phyloP scores from a whole-genome alignment of 2,329 filamentous ascomycete genomes.

The Phyllosticta citrichinensis region DNA sequence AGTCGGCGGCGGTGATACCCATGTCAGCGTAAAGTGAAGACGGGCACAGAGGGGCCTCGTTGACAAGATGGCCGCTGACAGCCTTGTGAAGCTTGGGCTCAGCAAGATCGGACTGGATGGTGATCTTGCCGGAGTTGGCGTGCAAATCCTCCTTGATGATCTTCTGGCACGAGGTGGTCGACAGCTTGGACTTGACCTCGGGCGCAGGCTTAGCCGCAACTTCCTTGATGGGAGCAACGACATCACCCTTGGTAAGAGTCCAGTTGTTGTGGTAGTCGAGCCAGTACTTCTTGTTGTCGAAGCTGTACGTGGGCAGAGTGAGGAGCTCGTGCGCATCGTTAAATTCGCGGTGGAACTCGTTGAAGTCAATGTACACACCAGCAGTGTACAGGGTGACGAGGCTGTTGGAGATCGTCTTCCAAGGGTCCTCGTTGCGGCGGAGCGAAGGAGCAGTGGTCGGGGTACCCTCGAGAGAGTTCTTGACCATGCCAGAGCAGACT shows the following conservation, averaged over 20 bases:
- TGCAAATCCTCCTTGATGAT: constrained; percentile 54
- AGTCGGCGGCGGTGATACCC: constrained; percentile 55
- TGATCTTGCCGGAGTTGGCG: constrained; percentile 47
- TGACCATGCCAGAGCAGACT: constrained; percentile 58
- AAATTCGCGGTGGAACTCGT: constrained; percentile 58
- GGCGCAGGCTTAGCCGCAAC: constrained; percentile 28
- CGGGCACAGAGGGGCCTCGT: constrained; percentile 55
- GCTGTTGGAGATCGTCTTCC: constrained; percentile 51
- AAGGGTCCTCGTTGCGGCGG: constrained; percentile 52
- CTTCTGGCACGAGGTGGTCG: constrained; percentile 56
- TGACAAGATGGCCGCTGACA: constrained; percentile 57
- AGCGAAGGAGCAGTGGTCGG: constrained; percentile 51
- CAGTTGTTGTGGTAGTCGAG: constrained; percentile 63
- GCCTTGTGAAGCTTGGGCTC: constrained; percentile 53
- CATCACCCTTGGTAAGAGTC: constrained; percentile 57
- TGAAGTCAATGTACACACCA: constrained; percentile 58
- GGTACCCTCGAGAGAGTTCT: constrained; percentile 48
- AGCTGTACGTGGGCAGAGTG: constrained; percentile 58
- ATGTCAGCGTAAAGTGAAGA: constrained; percentile 56
- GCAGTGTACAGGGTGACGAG: constrained; percentile 50
- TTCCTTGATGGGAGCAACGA: constrained; percentile 31
- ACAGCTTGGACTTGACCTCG: constrained; percentile 44
- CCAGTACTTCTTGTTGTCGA: constrained; percentile 65
- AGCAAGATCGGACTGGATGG: constrained; percentile 57
- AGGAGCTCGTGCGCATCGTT: constrained; percentile 48